These are phyloP conservation scores for Rhizophora mangle DNA, from an alignment of 345 rosid genomes.

Conservation along the genomic window DNA sequence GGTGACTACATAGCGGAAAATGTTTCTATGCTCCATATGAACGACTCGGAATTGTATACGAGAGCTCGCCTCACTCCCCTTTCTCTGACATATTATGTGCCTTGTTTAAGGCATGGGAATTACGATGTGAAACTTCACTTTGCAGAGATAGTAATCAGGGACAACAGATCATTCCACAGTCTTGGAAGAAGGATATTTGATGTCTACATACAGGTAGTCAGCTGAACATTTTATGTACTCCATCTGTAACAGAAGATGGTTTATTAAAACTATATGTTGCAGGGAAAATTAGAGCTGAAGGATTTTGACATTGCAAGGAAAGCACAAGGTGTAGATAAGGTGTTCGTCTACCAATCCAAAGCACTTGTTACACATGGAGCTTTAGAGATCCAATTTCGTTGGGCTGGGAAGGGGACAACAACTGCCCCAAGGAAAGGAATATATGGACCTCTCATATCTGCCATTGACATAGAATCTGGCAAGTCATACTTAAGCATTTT, in stretches of 20 bases:
- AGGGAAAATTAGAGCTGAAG: constrained; percentile 10
- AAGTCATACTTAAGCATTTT: background rate
- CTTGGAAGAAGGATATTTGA: constrained; percentile 13
- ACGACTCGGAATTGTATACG: background rate
- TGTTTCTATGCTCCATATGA: constrained; percentile 7
- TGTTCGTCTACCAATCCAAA: background rate
- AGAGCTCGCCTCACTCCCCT: constrained; percentile 15
- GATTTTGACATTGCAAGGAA: constrained; percentile 8
- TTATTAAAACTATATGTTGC: background rate
- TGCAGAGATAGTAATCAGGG: constrained; percentile 6
- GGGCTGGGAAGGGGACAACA: constrained; percentile 23
- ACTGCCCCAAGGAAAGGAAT: background rate
- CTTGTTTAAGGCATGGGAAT: constrained; percentile 10
- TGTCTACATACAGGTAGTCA: constrained; percentile 19
- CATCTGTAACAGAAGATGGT: background rate
- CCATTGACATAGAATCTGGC: constrained; percentile 16
- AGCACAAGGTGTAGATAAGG: constrained; percentile 10
- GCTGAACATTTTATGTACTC: background rate
- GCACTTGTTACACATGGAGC: background rate
- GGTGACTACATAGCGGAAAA: constrained; percentile 10
- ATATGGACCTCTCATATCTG: constrained; percentile 26
- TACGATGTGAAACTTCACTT: constrained; percentile 13
- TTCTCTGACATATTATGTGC: constrained; percentile 7
- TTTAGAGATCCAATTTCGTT: constrained; percentile 18
- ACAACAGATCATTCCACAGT: constrained; percentile 1